Percentiles rank a stretch among this genome's conserved stretches.
phyloP scores from a whole-genome alignment of 2,329 filamentous ascomycete genomes.

The Didymella glomerata region DNA sequence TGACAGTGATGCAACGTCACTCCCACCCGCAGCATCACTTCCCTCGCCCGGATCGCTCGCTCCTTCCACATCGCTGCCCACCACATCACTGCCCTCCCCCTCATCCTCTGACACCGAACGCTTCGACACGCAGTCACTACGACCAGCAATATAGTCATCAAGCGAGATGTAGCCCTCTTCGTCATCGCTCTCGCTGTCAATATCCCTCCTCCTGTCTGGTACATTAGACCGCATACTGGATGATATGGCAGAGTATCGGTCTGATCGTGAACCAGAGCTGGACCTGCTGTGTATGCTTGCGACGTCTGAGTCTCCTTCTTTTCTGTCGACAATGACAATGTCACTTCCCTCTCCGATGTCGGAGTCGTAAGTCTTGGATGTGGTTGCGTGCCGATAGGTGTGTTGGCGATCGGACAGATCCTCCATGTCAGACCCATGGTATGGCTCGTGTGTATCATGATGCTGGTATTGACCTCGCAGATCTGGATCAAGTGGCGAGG shows the following conservation, averaged over 20 bases:
- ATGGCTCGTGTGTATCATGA: no score
- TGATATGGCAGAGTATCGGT: neutral
- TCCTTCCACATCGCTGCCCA: slow-evolving; percentile 1
- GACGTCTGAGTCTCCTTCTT: neutral
- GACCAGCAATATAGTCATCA: slow-evolving; percentile 8
- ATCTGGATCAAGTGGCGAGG: neutral
- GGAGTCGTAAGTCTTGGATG: neutral
- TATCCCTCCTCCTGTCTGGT: neutral
- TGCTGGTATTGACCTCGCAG: neutral
- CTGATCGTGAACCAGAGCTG: neutral
- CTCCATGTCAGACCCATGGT: slow-evolving; percentile 2
- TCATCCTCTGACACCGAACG: neutral
- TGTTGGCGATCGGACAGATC: neutral
- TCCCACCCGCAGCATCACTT: slow-evolving; percentile 7
- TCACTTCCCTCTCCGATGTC: neutral
- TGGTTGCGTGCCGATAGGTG: neutral
- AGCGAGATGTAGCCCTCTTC: slow-evolving; percentile 18
- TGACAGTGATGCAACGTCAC: slow-evolving; percentile 8
- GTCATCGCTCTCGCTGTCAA: slow-evolving; percentile 5
- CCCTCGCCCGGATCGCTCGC: neutral
- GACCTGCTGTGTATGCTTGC: neutral
- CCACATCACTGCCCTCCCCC: slow-evolving; percentile 10
- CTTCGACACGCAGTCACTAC: slow-evolving; percentile 7
- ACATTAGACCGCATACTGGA: neutral
- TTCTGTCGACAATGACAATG: neutral